Conservation (phyloP, 2,329 filamentous ascomycete species). For the Didymella pinodella region DNA sequence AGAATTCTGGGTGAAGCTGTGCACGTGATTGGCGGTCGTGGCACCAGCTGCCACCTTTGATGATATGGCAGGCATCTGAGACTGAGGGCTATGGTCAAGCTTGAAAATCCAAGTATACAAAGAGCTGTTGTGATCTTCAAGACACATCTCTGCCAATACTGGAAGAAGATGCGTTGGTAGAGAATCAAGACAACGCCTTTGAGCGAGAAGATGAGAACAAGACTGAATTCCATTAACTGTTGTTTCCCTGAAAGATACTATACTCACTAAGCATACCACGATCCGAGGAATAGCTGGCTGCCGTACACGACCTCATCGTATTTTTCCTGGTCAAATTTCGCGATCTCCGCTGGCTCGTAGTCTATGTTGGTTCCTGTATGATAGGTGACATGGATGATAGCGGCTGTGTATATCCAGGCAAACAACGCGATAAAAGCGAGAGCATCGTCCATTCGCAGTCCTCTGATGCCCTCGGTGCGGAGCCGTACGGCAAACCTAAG, state of each 20-base stretch:
- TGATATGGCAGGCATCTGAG: conserved; percentile 19
- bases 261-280: conserved; percentile 27
- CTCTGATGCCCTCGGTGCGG: conserved; percentile 7
- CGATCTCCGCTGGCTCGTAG: conserved; percentile 17
- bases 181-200: conserved; percentile 27
- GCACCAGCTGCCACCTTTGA: conserved; percentile 16
- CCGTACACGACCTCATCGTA: conserved; percentile 15
- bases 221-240: background rate
- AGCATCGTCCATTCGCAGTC: conserved; percentile 13
- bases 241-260: fast-evolving
- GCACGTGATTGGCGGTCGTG: conserved; percentile 14
- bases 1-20: conserved; percentile 21
- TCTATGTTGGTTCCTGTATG: conserved; percentile 24
- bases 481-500: conserved; percentile 13
- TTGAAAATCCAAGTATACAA: conserved; percentile 16
- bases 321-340: conserved; percentile 11
- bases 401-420: conserved; percentile 20
- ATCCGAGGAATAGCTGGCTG: conserved; percentile 24
- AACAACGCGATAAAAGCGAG: conserved; percentile 11
- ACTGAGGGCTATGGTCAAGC: conserved; percentile 14
- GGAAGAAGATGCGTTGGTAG: conserved; percentile 22
- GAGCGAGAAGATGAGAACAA: conserved; percentile 22
- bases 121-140: conserved; percentile 17
- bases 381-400: conserved; percentile 21
- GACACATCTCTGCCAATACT: conserved; percentile 21